Base-by-base conservation (phyloP, 768 basidiomycete genomes). In the Agrocybe pediades region DNA sequence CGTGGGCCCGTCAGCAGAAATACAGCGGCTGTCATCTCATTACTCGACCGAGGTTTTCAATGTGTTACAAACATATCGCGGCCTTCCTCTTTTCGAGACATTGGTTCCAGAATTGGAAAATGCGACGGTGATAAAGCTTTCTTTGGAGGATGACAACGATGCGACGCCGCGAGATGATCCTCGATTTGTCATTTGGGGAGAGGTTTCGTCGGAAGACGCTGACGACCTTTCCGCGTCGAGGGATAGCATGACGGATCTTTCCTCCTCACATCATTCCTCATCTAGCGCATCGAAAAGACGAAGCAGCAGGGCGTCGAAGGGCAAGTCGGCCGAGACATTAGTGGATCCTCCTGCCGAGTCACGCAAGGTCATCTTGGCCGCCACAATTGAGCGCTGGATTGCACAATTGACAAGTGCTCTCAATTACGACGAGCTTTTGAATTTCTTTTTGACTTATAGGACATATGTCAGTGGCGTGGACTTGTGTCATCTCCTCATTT, bases 351-450 rank as follows among this genome's bases (percentile, higher is more conserved):
- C 64, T 16, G 48, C 65, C 21, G 45, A 24, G 66, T 69, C 20
- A 67, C 64, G 69, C 26, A 72, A 70, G 58, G 75, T 91, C 21
- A 74, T 96, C n/a, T 74, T 95, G 13, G 94, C 92, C 0, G 93
- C 93, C 3, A 94, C 92, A 2, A 92, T 95, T 62, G 94, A 95
- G 67, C 86, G 94, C 0, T 93, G 92, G 91, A 87, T 97, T 50
- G 92, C 91, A 0, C 92, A 96, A 63, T 74, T 96, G 45, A 95
- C 95, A 25, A 89, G 87, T 61, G 86, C 90, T 61, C 75, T 94
- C 62, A 85, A 90, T 68, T 90, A 92, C 53, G 92, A 94, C 66
- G 90, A 94, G 61, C 77, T 95, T 24, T 79, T 93, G 52, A 86
- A 90, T 62, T 95, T 95, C 67, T 93, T 97, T 80, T 80, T 96